Evolutionary conservation across 176 grass and related monocot species (phyloP), one percentile per base, ranked within the genome.

Genomic region (Guadua angustifolia): DNA sequence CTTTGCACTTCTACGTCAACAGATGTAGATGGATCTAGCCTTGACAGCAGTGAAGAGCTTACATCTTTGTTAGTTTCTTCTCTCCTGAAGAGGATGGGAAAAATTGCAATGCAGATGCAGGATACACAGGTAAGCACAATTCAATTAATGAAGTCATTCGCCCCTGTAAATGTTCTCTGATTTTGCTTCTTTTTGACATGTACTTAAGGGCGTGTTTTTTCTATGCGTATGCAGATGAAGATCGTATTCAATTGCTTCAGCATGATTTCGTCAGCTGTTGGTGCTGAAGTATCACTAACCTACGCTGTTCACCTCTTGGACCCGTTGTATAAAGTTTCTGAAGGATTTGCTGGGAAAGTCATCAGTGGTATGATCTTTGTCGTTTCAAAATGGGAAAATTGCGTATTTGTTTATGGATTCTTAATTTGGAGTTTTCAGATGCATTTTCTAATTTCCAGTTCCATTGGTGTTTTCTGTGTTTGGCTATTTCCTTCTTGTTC

Each of bases 311-410:
- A 94, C 40, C 53, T 95, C 49, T 66, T 98, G 80, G 43, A 71
- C 82, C 91, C 95, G 12, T 65, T 98, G n/a, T 98, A 98, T 79
- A 98, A 98, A 93, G 89, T 93, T 65, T 91, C 82, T 58, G 95
- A 98, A 93, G 95, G 91, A 90, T 95, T 98, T 88, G 87, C 95
- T 67, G 95, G 95, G 63, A 98, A 98, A 81, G 87, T 95, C 36
- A 68, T 93, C 42, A 87, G 72, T 77, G 95, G 95, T 98, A 92
- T 84, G 92, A 87, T 80, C 18, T 71, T 74, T 45, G 42, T 57
- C 44, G 46, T 82, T 69, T 17, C 29, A 32, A 49, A 80, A 80
- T 66, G 21, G 35, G 43, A 17, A 47, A 75, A 8, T 8, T 83
- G 35, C 19, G 24, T 72, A 47, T 21, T 56, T 75, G 42, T 83